Percentiles rank a stretch among this genome's conserved stretches.
Conservation (phyloP, 495 filamentous ascomycete genomes). For the Haplographium delicatum region DNA sequence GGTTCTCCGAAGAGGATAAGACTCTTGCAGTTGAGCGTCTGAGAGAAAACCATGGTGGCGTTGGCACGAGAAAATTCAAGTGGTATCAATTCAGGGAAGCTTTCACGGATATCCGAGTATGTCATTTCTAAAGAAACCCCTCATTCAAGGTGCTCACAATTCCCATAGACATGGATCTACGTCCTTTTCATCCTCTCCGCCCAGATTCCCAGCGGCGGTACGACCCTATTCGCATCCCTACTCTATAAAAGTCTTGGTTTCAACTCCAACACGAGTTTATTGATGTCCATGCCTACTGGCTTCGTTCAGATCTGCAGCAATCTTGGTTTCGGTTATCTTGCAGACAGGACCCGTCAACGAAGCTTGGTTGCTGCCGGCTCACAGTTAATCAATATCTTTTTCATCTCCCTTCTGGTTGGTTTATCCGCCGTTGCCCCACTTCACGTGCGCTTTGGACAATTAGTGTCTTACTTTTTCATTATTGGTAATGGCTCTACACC, state of each 20-base stretch:
- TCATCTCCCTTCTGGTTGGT: too few relatives aligned
- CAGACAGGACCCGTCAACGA: too few relatives aligned
- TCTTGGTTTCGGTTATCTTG: too few relatives aligned
- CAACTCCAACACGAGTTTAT: slow-evolving; percentile 43
- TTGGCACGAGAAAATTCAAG: slow-evolving; percentile 66
- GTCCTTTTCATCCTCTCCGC: slow-evolving; percentile 32
- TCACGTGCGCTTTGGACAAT: too few relatives aligned
- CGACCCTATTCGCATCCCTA: slow-evolving; percentile 58
- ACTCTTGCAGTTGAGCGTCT: slow-evolving; percentile 32
- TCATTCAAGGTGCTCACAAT: slow-evolving; percentile 33
- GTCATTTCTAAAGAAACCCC: slow-evolving; percentile 7
- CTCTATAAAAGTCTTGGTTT: slow-evolving; percentile 48
- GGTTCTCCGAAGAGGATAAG: slow-evolving; percentile 55
- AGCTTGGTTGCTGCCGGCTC: too few relatives aligned
- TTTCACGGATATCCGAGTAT: slow-evolving; percentile 52
- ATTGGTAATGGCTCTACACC: too few relatives aligned
- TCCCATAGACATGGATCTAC: slow-evolving; percentile 28
- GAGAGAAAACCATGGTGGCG: slow-evolving; percentile 58
- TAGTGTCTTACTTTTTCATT: too few relatives aligned
- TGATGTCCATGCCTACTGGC: slow-evolving; percentile 62
- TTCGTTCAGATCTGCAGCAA: slow-evolving; percentile 64
- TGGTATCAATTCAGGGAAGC: slow-evolving; percentile 57
- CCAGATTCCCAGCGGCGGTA: slow-evolving; percentile 59
- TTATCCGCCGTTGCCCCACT: too few relatives aligned
- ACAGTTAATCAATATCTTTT: too few relatives aligned